Evolutionary conservation across 805 yeast species (phyloP).

Genomic region (Candida wancherniae): DNA sequence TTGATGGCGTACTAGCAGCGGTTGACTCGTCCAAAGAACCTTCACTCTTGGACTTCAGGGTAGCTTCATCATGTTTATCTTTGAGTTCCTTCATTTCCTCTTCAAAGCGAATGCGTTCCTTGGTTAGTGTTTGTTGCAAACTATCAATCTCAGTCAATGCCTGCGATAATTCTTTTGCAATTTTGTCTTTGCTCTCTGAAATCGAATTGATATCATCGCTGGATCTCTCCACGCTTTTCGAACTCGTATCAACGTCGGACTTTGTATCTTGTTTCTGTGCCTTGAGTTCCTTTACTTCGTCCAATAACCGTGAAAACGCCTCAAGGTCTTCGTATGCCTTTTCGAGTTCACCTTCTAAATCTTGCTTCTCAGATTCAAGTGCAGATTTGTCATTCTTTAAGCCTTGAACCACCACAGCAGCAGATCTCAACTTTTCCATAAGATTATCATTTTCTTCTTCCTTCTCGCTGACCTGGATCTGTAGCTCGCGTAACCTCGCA

Average conservation of each 20-base stretch:
- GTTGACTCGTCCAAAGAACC: no score
- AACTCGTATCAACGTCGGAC: background rate
- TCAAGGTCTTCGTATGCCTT: slow-evolving; percentile 14
- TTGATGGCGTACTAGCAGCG: no score
- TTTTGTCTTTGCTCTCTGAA: slow-evolving; percentile 1
- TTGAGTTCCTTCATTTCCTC: slow-evolving; percentile 3
- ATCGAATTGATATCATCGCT: background rate
- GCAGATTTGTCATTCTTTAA: slow-evolving; percentile 20
- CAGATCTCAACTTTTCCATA: slow-evolving; percentile 39
- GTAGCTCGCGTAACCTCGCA: slow-evolving; percentile 12
- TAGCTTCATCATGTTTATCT: slow-evolving; percentile 2
- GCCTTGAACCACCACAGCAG: slow-evolving; percentile 31
- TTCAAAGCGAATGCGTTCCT: background rate
- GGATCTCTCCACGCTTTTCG: background rate
- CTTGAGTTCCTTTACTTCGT: slow-evolving; percentile 7
- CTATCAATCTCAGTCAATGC: slow-evolving; percentile 3
- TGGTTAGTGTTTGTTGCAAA: slow-evolving; percentile 2
- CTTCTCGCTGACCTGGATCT: slow-evolving; percentile 5
- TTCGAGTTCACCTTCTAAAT: slow-evolving; percentile 9
- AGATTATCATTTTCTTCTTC: slow-evolving; percentile 32
- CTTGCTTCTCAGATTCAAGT: slow-evolving; percentile 4
- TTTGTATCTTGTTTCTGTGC: background rate
- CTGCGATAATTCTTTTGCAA: slow-evolving; percentile 4
- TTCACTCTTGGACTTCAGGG: no score
- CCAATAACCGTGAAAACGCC: slow-evolving; percentile 8